Percentiles rank a stretch among this genome's conserved stretches.
These are phyloP conservation scores for Ammopiptanthus mongolicus DNA, from an alignment of 306 rosid species.

Conservation along the genomic window DNA sequence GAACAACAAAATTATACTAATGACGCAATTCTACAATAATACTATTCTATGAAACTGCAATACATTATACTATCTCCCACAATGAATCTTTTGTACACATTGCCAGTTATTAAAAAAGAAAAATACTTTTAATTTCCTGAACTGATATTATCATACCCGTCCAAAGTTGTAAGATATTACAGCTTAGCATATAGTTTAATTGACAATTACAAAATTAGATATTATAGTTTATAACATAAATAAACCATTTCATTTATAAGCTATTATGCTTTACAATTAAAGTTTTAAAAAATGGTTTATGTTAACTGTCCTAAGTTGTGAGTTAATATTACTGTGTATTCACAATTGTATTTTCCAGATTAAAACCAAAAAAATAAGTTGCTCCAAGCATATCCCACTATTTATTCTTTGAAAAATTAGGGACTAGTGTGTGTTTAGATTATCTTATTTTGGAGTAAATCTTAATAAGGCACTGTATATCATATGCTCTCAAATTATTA, in stretches of 20 bases:
- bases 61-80: neutral
- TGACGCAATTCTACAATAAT: neutral
- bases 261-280: neutral
- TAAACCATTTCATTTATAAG: neutral
- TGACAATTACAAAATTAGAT: too few species aligned
- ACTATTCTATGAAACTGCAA: neutral
- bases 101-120: neutral
- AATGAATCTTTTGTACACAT: neutral
- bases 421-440: neutral
- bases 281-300: neutral
- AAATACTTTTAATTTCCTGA: neutral
- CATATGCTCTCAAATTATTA: too few species aligned
- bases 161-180: neutral
- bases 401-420: neutral
- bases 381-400: neutral
- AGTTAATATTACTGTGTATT: neutral
- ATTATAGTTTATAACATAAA: neutral
- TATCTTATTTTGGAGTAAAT: too few species aligned
- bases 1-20: constrained; percentile 2
- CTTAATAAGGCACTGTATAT: too few species aligned
- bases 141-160: neutral
- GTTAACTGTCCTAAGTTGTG: neutral
- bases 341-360: neutral
- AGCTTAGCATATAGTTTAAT: neutral
- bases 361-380: neutral